Conservation (phyloP, 257 asterid genomes). For the Orobanche coerulescens region DNA sequence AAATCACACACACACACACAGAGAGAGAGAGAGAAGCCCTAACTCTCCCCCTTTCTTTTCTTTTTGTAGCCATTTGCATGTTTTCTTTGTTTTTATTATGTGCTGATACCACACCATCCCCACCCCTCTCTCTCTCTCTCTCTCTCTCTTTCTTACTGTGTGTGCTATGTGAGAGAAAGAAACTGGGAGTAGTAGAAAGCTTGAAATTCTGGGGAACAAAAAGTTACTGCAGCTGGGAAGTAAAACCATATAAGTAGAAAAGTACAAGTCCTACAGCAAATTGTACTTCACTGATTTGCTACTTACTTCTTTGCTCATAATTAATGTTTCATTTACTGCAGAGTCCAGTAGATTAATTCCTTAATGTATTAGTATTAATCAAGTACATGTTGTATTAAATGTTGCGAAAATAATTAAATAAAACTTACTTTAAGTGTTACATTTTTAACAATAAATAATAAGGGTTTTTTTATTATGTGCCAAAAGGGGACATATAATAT, state of each 20-base stretch:
- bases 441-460: no score
- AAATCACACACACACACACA: constrained; percentile 6
- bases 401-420: no score
- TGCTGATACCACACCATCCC: constrained; percentile 9
- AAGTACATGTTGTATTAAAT: no score
- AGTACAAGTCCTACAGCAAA: not conserved
- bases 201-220: constrained; percentile 25
- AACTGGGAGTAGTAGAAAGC: constrained; percentile 18
- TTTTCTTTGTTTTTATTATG: constrained; percentile 18
- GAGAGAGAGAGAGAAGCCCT: no score
- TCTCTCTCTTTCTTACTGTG: constrained; percentile 5
- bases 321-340: not conserved
- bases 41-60: constrained; percentile 7
- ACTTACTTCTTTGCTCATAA: not conserved
- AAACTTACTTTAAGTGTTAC: no score
- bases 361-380: not conserved
- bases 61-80: constrained; percentile 23
- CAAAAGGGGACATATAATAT: no score
- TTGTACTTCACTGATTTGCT: not conserved
- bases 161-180: constrained; percentile 12
- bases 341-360: not conserved
- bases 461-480: no score
- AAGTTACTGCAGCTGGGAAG: not conserved
- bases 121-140: not conserved
- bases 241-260: not conserved